Percentiles rank a stretch among this genome's conserved stretches.
These are phyloP conservation scores for Colletotrichum spaethianum DNA, from an alignment of 2,329 filamentous ascomycete genomes.

Conservation along the genomic window DNA sequence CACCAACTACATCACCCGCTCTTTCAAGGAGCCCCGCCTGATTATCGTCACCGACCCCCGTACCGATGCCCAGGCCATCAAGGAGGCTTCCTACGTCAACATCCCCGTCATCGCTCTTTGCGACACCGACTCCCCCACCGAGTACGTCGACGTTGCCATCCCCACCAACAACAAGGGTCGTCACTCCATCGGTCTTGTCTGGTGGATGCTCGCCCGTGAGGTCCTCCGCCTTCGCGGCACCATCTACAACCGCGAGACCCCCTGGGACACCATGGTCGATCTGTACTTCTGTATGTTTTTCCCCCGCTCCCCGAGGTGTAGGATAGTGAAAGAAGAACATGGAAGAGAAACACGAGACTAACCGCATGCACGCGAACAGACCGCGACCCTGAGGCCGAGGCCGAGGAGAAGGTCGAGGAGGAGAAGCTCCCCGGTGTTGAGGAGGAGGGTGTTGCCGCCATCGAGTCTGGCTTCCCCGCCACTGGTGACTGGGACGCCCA, in stretches of 20 bases:
- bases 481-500: constrained; percentile 89
- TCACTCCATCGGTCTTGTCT: constrained; percentile 97
- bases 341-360: constrained; percentile 10
- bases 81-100: constrained; percentile 99
- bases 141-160: constrained; percentile 99
- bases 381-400: constrained; percentile 99
- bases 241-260: constrained; percentile 93
- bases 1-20: constrained; percentile 99
- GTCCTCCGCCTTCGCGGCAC: constrained; percentile 98
- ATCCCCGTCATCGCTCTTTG: constrained; percentile 99
- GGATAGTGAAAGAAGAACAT: not conserved
- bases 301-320: not conserved
- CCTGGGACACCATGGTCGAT: constrained; percentile 99
- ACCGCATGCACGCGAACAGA: constrained; percentile 60
- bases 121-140: constrained; percentile 99
- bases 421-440: constrained; percentile 92
- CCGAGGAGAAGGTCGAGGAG: constrained; percentile 96
- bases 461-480: constrained; percentile 82
- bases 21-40: constrained; percentile 99
- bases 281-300: constrained; percentile 90
- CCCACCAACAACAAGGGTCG: constrained; percentile 99
- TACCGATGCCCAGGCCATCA: constrained; percentile 99
- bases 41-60: constrained; percentile 99
- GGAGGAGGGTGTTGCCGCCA: constrained; percentile 83
- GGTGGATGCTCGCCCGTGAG: constrained; percentile 99